phyloP scores from a whole-genome alignment of 2,329 filamentous ascomycete species.

The Paecilomyces formosus region DNA sequence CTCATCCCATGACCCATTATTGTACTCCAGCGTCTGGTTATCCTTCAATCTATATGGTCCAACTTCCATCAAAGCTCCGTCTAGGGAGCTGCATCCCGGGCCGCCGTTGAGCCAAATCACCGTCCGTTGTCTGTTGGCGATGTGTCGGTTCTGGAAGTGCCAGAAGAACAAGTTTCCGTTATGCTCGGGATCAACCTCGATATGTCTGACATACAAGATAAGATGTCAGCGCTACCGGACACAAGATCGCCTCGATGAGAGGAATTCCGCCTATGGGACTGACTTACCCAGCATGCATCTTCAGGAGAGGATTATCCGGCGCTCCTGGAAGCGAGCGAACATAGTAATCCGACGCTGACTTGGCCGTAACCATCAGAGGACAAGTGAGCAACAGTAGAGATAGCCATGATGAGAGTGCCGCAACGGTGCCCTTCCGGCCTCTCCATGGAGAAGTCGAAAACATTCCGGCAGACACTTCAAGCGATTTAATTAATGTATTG shows the following conservation, averaged over 20 bases:
- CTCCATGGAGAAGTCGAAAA: neutral
- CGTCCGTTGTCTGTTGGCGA: slow-evolving; percentile 81
- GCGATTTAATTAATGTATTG: neutral
- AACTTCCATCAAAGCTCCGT: slow-evolving; percentile 93
- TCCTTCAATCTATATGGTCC: slow-evolving; percentile 84
- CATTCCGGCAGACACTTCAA: neutral
- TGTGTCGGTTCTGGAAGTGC: slow-evolving; percentile 94
- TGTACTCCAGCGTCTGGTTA: slow-evolving; percentile 63
- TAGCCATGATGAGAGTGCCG: slow-evolving; percentile 4
- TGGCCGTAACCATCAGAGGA: slow-evolving; percentile 24
- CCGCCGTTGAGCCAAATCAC: slow-evolving; percentile 97
- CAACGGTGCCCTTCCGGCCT: neutral
- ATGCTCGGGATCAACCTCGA: slow-evolving; percentile 76
- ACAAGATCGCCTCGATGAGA: neutral
- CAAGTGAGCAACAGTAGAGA: slow-evolving; percentile 19
- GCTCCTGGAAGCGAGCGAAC: slow-evolving; percentile 78
- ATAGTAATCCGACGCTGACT: slow-evolving; percentile 78
- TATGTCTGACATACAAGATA: slow-evolving; percentile 54
- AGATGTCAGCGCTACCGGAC: slow-evolving; percentile 4
- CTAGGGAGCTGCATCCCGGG: slow-evolving; percentile 94
- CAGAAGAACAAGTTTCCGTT: slow-evolving; percentile 98
- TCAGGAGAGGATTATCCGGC: slow-evolving; percentile 69
- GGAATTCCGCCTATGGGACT: neutral
- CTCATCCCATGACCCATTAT: slow-evolving; percentile 97
- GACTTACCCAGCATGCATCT: slow-evolving; percentile 96